Conservation (phyloP, 495 filamentous ascomycete genomes). For the Halenospora varia region DNA sequence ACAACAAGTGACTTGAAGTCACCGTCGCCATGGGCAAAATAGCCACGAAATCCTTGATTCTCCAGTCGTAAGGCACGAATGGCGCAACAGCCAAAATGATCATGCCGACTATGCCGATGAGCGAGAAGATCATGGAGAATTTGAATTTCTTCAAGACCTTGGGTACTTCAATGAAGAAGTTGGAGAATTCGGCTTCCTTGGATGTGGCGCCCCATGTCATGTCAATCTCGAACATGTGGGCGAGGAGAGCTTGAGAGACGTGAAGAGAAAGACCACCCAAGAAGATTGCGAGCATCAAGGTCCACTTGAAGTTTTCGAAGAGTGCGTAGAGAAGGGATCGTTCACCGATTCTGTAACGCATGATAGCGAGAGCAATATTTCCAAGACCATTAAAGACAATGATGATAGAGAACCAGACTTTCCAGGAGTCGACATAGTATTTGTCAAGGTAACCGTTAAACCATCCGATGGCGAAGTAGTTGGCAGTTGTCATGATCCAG, state of each 20-base stretch:
- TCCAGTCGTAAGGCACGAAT: constrained; percentile 64
- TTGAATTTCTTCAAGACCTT: constrained; percentile 75
- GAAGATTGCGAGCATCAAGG: constrained; percentile 63
- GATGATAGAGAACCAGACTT: constrained; percentile 70
- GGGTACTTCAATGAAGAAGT: constrained; percentile 78
- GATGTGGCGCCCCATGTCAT: constrained; percentile 70
- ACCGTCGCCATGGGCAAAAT: constrained; percentile 70
- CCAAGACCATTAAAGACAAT: constrained; percentile 69
- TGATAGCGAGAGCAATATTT: constrained; percentile 59
- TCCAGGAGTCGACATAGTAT: constrained; percentile 73
- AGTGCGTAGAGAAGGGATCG: constrained; percentile 48
- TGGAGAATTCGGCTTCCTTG: constrained; percentile 69
- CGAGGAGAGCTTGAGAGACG: constrained; percentile 60
- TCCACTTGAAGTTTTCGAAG: constrained; percentile 71
- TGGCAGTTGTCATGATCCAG: constrained; percentile 72
- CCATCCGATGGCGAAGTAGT: constrained; percentile 77
- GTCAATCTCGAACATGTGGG: constrained; percentile 69
- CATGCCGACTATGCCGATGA: constrained; percentile 59
- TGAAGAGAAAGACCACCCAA: constrained; percentile 68
- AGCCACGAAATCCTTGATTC: constrained; percentile 73
- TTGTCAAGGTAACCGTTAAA: constrained; percentile 70
- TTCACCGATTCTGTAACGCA: constrained; percentile 65
- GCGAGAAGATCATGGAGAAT: constrained; percentile 65
- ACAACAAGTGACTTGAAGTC: constrained; percentile 59
- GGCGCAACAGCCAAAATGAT: constrained; percentile 58